These are phyloP conservation scores for Salix exigua DNA, from an alignment of 345 rosid species.

Conservation along the genomic window DNA sequence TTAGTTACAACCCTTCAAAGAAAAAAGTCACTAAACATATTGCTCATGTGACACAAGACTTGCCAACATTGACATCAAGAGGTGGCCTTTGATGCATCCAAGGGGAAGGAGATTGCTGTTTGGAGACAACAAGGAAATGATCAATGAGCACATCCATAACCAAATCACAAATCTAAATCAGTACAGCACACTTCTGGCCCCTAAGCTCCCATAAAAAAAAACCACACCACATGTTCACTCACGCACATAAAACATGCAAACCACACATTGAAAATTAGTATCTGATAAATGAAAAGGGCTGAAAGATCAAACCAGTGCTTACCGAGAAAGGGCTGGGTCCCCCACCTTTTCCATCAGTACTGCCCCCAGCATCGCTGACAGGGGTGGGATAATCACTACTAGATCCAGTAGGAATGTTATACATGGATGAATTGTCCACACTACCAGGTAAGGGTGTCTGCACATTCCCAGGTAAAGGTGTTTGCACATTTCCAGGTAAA, in stretches of 20 bases:
- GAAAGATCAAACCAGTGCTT: conserved; percentile 14
- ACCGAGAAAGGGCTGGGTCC: conserved; percentile 87
- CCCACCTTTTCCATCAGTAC: conserved; percentile 58
- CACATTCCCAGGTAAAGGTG: conserved; percentile 26
- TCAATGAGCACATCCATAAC: neutral
- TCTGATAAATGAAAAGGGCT: neutral
- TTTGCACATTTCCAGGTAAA: conserved; percentile 44
- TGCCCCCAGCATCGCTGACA: conserved; percentile 52
- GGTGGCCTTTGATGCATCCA: conserved; percentile 78
- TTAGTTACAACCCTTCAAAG: conserved; percentile 16
- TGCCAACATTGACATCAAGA: conserved; percentile 94
- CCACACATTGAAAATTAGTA: neutral
- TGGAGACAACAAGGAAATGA: conserved; percentile 6
- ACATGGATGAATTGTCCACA: conserved; percentile 66
- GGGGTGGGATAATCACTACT: conserved; percentile 82
- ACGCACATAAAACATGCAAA: neutral
- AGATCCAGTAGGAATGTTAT: conserved; percentile 83
- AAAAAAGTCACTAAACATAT: neutral
- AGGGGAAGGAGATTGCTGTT: conserved; percentile 85
- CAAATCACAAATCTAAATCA: neutral
- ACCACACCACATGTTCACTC: neutral
- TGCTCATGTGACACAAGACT: conserved; percentile 32
- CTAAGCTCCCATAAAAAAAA: neutral
- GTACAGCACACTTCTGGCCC: neutral
- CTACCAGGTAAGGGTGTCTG: conserved; percentile 41